Evolutionary conservation across 1,139 yeast genomes (phyloP).

Genomic region (Hansenula lynferdii): DNA sequence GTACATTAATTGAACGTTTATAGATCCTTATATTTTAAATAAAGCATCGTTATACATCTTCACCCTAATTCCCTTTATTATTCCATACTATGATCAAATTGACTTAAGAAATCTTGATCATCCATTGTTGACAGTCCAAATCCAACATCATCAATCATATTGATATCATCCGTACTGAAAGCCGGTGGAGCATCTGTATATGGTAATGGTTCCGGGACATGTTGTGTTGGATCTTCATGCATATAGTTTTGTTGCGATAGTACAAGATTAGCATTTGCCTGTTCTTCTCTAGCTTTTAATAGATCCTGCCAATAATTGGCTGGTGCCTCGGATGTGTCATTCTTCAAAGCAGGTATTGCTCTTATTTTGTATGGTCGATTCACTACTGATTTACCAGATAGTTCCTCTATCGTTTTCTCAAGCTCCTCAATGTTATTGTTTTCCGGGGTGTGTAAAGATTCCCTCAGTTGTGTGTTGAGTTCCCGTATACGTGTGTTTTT

Average conservation of each 20-base stretch:
- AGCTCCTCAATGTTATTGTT: slow-evolving; percentile 5
- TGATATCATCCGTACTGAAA: slow-evolving; percentile 35
- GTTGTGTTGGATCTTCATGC: slow-evolving; percentile 1
- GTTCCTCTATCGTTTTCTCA: slow-evolving; percentile 4
- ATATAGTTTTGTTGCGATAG: slow-evolving; percentile 3
- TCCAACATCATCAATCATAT: slow-evolving; percentile 36
- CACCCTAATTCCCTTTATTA: neutral
- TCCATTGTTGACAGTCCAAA: slow-evolving; percentile 33
- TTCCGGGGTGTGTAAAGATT: slow-evolving; percentile 4
- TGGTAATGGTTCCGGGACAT: slow-evolving; percentile 9
- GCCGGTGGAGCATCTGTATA: slow-evolving; percentile 10
- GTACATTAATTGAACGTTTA: neutral
- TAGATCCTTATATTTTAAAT: too few relatives aligned
- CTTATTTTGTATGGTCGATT: slow-evolving; percentile 6
- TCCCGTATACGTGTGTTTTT: too few relatives aligned
- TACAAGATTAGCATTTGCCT: slow-evolving; percentile 3
- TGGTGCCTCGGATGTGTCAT: slow-evolving; percentile 18
- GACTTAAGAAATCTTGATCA: slow-evolving; percentile 52
- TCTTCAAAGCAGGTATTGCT: slow-evolving; percentile 11
- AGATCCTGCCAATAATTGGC: slow-evolving; percentile 20
- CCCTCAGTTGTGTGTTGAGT: slow-evolving; percentile 2
- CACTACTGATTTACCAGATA: slow-evolving; percentile 4
- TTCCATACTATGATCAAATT: slow-evolving; percentile 45
- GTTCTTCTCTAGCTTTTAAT: slow-evolving; percentile 9
- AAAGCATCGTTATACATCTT: too few relatives aligned